Evolutionary conservation across 176 grass and related monocot genomes (phyloP), one percentile per base, ranked within the genome.

Genomic region (Dendrocalamus sinicus): DNA sequence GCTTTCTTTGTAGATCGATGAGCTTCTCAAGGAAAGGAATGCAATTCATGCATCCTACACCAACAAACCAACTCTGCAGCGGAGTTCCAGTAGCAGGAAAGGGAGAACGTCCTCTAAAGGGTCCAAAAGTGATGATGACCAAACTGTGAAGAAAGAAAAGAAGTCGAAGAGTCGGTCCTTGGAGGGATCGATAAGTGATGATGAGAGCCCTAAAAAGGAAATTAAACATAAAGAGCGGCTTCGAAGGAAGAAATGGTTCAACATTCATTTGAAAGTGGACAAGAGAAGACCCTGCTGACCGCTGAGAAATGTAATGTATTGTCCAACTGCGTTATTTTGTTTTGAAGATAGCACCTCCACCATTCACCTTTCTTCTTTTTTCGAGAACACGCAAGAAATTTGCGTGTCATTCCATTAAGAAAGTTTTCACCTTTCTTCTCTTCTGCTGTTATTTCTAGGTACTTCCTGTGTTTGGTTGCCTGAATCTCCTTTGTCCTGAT

Each of bases 181-280:
- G 47, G 86, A 83, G 6, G 87, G 30, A 62, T 59, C 83, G 0
- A 20, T 14, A 45, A 86, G 73, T 11, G 91, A 87, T 7, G 72
- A 93, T 1, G 89, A 91, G 37, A 50, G 15, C 60, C 52, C 78
- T 50, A 84, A 80, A 59, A 87, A 87, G 63, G 91, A 91, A 76
- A 91, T 87, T 57, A 97, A 85, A 71, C 9, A 79, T 76, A 92
- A 91, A 76, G 87, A 93, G 58, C 82, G 80, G n/a, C 44, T 92
- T 81, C 86, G 82, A 48, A 92, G 84, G 85, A 96, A 96, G 85
- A 96, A 92, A 83, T 99, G 97, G 97, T 99, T 94, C 79, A 96
- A 91, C 68, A 94, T 99, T 86, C 91, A 84, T 86, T 72, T 96
- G 92, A 99, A 99, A 90, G 80, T 99, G 68, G 92, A 99, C 90